Conservation (phyloP, 176 grass and related monocot species). For the Oryza coarctata region DNA sequence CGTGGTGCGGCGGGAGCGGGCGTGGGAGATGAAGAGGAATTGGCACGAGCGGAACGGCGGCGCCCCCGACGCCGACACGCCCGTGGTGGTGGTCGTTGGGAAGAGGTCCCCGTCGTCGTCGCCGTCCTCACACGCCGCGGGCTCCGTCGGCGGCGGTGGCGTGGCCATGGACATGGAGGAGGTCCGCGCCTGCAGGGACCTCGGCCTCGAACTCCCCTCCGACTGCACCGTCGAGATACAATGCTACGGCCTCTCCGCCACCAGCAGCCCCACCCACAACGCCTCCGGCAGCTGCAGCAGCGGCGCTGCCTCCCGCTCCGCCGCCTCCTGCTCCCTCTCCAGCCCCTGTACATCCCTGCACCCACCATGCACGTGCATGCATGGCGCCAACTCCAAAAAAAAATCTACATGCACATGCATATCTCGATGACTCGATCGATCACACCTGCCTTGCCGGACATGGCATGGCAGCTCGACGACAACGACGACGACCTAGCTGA, state of each 20-base stretch:
- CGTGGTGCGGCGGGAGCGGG: slow-evolving; percentile 33
- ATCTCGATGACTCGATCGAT: too few relatives aligned
- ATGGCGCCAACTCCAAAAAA: not conserved
- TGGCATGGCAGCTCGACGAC: slow-evolving; percentile 13
- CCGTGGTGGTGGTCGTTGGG: slow-evolving; percentile 39
- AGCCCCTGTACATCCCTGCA: slow-evolving; percentile 24
- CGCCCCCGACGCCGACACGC: slow-evolving; percentile 36
- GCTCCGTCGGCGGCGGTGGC: slow-evolving; percentile 13
- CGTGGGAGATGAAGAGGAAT: slow-evolving; percentile 61
- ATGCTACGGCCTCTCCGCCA: slow-evolving; percentile 44
- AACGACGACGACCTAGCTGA: not conserved
- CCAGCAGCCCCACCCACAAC: slow-evolving; percentile 45
- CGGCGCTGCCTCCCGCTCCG: slow-evolving; percentile 8
- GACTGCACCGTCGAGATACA: slow-evolving; percentile 60
- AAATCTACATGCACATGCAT: not conserved
- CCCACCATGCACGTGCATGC: not conserved
- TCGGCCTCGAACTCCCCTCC: slow-evolving; percentile 58
- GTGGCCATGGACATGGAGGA: slow-evolving; percentile 79
- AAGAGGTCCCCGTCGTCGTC: not conserved
- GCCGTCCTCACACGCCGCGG: not conserved
- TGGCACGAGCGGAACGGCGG: slow-evolving; percentile 51
- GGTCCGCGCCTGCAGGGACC: slow-evolving; percentile 70
- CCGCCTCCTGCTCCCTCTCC: slow-evolving; percentile 29
- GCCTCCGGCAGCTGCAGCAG: slow-evolving; percentile 7
- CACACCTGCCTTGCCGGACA: slow-evolving; percentile 25